A percentile compares a stretch with the other conserved stretches of the same genome.
Conservation (phyloP, 495 filamentous ascomycete genomes). For the Penicillium paxilli region DNA sequence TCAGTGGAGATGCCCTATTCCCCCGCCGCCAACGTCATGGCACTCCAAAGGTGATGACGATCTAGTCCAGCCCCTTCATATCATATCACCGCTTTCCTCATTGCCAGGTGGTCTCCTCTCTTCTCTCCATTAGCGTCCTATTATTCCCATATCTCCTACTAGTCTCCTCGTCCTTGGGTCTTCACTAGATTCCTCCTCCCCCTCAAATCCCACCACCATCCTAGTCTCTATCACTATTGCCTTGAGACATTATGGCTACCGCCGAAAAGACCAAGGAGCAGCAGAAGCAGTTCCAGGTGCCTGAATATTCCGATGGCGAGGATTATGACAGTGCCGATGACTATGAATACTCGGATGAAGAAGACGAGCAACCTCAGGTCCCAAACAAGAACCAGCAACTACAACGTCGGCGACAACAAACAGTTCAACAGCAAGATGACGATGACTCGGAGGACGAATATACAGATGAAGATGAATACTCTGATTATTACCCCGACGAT, state of each 20-base stretch:
- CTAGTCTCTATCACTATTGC: background rate
- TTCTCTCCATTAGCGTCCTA: background rate
- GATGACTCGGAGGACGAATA: conserved; percentile 38
- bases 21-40: conserved; percentile 33
- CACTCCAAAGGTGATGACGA: background rate
- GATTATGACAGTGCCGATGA: conserved; percentile 40
- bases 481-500: conserved; percentile 46
- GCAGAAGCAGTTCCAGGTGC: conserved; percentile 32
- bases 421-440: conserved; percentile 21
- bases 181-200: conserved; percentile 1
- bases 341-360: conserved; percentile 32
- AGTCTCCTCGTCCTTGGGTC: background rate
- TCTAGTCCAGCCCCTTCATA: background rate
- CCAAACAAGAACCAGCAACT: conserved; percentile 30
- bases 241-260: conserved; percentile 36
- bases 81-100: conserved; percentile 2
- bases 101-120: background rate
- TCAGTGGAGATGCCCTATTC: conserved; percentile 1
- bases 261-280: conserved; percentile 39
- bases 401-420: conserved; percentile 20
- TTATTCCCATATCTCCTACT: background rate
- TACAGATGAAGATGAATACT: conserved; percentile 50
- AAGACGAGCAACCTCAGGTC: conserved; percentile 23
- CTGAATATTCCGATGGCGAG: conserved; percentile 39
- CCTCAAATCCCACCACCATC: background rate